Conservation (phyloP, 2,329 filamentous ascomycete species). For the Phaeophleospora eucalypticola region DNA sequence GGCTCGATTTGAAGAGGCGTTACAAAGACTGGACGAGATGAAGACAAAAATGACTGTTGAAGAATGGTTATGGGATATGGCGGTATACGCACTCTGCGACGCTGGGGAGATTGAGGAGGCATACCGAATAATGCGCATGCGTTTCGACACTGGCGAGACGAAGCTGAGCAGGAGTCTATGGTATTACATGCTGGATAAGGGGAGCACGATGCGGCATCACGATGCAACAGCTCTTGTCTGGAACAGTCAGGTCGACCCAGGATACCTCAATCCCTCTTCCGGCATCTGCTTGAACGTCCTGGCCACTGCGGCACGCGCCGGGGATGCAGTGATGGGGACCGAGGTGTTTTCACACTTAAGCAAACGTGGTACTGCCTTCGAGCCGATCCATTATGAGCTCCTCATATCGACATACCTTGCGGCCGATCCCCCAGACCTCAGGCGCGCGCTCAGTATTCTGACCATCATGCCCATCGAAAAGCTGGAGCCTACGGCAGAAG, state of each 20-base stretch:
- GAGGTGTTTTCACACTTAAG: conserved; percentile 65
- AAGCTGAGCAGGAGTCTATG: conserved; percentile 57
- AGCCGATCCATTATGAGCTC: conserved; percentile 71
- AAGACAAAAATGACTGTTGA: conserved; percentile 55
- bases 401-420: conserved; percentile 67
- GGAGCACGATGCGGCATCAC: conserved; percentile 57
- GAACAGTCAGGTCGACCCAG: conserved; percentile 59
- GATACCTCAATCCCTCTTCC: conserved; percentile 59
- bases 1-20: conserved; percentile 74
- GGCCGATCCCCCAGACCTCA: conserved; percentile 52
- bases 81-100: conserved; percentile 69
- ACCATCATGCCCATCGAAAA: conserved; percentile 68
- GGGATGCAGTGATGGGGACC: conserved; percentile 65
- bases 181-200: conserved; percentile 70
- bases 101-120: conserved; percentile 74
- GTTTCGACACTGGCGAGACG: conserved; percentile 42
- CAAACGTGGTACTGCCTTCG: conserved; percentile 54
- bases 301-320: conserved; percentile 64
- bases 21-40: conserved; percentile 66
- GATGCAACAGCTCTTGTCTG: conserved; percentile 67
- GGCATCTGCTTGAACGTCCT: conserved; percentile 66
- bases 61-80: conserved; percentile 73
- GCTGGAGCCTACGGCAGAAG: conserved; percentile 53
- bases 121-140: conserved; percentile 61
- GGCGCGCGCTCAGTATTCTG: conserved; percentile 64